Evolutionary conservation across 2,329 filamentous ascomycete species (phyloP), one percentile per base, ranked within the genome.

Genomic region (Penicillium paneum): DNA sequence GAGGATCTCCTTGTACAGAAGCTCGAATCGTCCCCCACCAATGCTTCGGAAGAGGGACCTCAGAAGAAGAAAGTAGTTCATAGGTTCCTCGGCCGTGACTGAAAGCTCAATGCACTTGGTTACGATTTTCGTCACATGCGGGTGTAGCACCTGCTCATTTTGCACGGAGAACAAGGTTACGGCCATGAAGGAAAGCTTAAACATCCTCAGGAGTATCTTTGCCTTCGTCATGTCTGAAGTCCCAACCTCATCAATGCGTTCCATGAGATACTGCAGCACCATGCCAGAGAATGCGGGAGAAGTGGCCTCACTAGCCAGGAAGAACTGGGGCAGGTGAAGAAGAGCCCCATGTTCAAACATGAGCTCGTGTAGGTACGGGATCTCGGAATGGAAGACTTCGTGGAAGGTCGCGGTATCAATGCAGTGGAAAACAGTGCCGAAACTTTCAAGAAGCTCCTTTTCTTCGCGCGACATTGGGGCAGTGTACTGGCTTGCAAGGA

Each of bases 141-240:
- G 95, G 49, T 97, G 80, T 13, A 99, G 80, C 2, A 99, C 91
- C 69, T 94, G 89, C 74, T 99, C 94, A 65, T 99, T 99, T 68
- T 97, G 92, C 8, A 84, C 82, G 0, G 91, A 91, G 72, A 99
- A 99, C 1, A 99, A 80, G 0, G 94, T 99, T 36, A 99, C 94
- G 0, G 95, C 95, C 94, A 99, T 99, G 73, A 99, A 99, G 0
- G 93, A 96, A 47, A 99, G 77, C 75, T 99, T 99, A 78, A 97
- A 99, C 48, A 99, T 84, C 52, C 95, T 84, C 47, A 99, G 78
- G 32, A 99, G 77, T 44, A 99, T 96, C 6, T 91, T 93, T 0
- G 94, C 93, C 73, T 93, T 96, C 69, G 90, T 91, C 49, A 94
- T 87, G 72, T 99, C 91, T 8, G 89, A 86, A 0, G 91, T 94